Conservation (phyloP, 768 basidiomycete species). For the Suillus weaverae region DNA sequence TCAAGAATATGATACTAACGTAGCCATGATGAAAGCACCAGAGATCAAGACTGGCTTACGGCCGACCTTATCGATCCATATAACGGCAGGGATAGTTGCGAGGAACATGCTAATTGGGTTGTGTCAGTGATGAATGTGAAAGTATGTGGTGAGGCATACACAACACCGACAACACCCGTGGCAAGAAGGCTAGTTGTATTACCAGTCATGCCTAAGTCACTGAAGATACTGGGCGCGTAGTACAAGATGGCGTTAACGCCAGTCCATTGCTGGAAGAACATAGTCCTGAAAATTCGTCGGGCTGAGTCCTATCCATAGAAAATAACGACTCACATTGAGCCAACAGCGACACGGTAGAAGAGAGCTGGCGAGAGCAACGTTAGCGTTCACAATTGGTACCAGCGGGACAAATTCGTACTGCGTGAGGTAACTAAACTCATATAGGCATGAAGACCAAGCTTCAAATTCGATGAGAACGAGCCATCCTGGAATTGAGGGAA, state of each 20-base stretch:
- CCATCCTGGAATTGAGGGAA: constrained; percentile 71
- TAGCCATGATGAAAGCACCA: constrained; percentile 74
- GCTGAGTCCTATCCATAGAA: not conserved
- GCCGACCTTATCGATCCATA: constrained; percentile 78
- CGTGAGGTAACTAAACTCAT: constrained; percentile 56
- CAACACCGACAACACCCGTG: constrained; percentile 77
- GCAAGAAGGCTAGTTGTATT: constrained; percentile 58
- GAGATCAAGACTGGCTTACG: constrained; percentile 72
- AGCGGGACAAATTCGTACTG: constrained; percentile 23
- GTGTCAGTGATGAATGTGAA: not conserved
- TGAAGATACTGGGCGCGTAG: constrained; percentile 75
- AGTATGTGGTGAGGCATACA: constrained; percentile 41
- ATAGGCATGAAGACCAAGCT: constrained; percentile 62
- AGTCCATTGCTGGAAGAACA: constrained; percentile 87
- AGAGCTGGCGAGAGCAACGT: constrained; percentile 40
- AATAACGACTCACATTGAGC: constrained; percentile 44
- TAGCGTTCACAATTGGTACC: not conserved
- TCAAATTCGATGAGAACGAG: constrained; percentile 53
- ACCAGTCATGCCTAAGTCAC: constrained; percentile 56
- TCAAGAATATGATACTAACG: constrained; percentile 34
- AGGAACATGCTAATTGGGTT: constrained; percentile 56
- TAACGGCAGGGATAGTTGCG: constrained; percentile 77
- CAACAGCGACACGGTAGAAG: constrained; percentile 61
- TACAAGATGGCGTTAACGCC: constrained; percentile 77
- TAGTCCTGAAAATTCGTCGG: constrained; percentile 40